A percentile compares a stretch with the other conserved stretches of the same genome.
Evolutionary conservation across 1,139 yeast genomes (phyloP).

Genomic region (Debaryomyces fabryi): DNA sequence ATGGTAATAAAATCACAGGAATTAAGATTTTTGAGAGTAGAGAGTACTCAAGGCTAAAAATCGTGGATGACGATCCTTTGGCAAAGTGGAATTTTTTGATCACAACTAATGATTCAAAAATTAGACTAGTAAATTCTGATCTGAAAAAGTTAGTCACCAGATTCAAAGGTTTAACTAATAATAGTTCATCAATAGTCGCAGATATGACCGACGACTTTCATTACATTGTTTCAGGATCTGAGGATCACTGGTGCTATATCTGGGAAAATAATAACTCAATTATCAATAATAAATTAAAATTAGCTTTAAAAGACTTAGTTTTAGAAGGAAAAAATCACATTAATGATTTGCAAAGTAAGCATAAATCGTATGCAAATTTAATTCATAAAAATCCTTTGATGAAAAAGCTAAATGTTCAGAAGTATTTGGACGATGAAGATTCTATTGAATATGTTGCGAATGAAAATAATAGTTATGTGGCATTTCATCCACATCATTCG

Average conservation of each 20-base stretch:
- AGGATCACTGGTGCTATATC: conserved; percentile 70
- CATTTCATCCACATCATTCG: conserved; percentile 78
- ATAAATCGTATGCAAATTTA: conserved; percentile 34
- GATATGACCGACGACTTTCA: conserved; percentile 57
- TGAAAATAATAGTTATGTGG: conserved; percentile 57
- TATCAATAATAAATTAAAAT: conserved; percentile 40
- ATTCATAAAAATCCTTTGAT: conserved; percentile 38
- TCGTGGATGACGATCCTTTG: conserved; percentile 18
- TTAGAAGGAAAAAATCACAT: conserved; percentile 40
- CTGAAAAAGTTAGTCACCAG: conserved; percentile 62
- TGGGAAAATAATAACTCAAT: conserved; percentile 58
- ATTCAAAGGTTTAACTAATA: conserved; percentile 74
- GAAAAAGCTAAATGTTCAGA: conserved; percentile 26
- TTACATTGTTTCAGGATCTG: conserved; percentile 61
- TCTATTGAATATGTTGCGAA: conserved; percentile 37
- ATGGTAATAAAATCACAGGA: conserved; percentile 47
- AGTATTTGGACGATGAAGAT: conserved; percentile 27
- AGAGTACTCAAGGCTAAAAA: conserved; percentile 14
- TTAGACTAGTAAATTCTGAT: conserved; percentile 65
- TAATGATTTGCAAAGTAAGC: conserved; percentile 33
- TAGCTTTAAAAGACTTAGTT: conserved; percentile 38
- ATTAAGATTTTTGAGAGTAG: conserved; percentile 34
- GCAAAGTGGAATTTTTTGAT: conserved; percentile 47
- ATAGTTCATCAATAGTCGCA: conserved; percentile 73
- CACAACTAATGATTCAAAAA: conserved; percentile 80